Percentiles rank a stretch among this genome's conserved stretches.
Evolutionary conservation across 2,329 filamentous ascomycete species (phyloP).

Genomic region (Metarhizium album): DNA sequence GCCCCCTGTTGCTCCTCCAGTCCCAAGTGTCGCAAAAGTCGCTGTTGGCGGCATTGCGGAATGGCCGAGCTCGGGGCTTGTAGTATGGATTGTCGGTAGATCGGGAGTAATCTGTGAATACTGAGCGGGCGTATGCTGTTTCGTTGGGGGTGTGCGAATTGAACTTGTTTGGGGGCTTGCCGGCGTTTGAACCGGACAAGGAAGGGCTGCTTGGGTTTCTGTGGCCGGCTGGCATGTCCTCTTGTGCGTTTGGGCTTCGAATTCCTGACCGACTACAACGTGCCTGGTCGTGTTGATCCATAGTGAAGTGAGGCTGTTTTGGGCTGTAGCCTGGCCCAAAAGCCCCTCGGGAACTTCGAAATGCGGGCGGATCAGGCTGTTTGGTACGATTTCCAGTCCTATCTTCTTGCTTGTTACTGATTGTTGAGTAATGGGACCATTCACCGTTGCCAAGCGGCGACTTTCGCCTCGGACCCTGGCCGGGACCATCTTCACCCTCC

Average conservation of each 20-base stretch:
- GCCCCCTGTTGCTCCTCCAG: background rate
- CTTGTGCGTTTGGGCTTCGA: background rate
- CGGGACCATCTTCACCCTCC: background rate
- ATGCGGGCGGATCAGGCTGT: background rate
- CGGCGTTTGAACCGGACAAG: background rate
- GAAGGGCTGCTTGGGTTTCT: background rate
- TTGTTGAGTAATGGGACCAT: background rate
- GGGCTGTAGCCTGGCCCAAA: background rate
- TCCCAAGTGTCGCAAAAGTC: slow-evolving; percentile 2
- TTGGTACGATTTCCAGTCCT: background rate
- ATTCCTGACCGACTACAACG: background rate
- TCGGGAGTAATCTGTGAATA: slow-evolving; percentile 15
- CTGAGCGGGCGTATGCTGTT: slow-evolving; percentile 1
- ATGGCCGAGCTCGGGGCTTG: slow-evolving; percentile 14
- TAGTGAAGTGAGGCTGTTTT: background rate
- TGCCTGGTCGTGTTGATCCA: background rate
- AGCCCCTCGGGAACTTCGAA: slow-evolving; percentile 1
- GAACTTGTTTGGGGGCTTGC: background rate
- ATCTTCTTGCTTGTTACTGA: background rate
- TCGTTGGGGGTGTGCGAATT: background rate
- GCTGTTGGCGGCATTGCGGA: slow-evolving; percentile 6
- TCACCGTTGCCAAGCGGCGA: slow-evolving; percentile 1
- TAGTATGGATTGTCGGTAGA: slow-evolving; percentile 25
- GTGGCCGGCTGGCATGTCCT: background rate
- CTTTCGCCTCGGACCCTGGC: background rate